Evolutionary conservation across 345 rosid species (phyloP).

Genomic region (Pistacia atlantica): DNA sequence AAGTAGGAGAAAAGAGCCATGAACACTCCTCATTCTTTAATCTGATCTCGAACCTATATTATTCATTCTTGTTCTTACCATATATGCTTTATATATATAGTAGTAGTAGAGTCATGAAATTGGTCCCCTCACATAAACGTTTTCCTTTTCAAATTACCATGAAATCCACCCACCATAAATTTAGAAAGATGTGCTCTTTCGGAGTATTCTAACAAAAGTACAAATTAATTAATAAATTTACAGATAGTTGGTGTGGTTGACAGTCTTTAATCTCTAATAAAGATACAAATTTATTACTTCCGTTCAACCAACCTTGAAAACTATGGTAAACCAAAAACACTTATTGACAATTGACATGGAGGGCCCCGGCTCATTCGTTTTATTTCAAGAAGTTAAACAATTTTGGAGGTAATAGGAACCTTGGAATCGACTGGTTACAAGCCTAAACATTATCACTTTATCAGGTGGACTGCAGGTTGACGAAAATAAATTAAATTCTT

Average conservation of each 20-base stretch:
- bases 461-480: too few relatives aligned
- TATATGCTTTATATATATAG: not conserved
- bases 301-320: not conserved
- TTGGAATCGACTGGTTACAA: too few relatives aligned
- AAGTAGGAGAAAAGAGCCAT: conserved; percentile 1
- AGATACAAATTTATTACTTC: too few relatives aligned
- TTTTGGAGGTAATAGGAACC: too few relatives aligned
- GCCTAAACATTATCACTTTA: too few relatives aligned
- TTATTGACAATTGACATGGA: not conserved
- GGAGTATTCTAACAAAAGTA: too few relatives aligned
- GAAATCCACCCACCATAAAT: not conserved
- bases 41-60: not conserved
- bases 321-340: not conserved
- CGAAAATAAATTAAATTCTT: too few relatives aligned
- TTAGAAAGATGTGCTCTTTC: not conserved
- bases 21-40: not conserved
- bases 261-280: too few relatives aligned
- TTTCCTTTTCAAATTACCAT: not conserved
- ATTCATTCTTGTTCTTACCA: not conserved
- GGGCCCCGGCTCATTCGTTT: not conserved
- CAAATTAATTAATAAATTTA: too few relatives aligned
- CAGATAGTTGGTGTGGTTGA: too few relatives aligned
- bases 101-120: not conserved
- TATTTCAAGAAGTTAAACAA: too few relatives aligned
- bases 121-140: too few relatives aligned